phyloP scores from a whole-genome alignment of 108 stramenopile species.

The Pseudonitzschia delicatissima region DNA sequence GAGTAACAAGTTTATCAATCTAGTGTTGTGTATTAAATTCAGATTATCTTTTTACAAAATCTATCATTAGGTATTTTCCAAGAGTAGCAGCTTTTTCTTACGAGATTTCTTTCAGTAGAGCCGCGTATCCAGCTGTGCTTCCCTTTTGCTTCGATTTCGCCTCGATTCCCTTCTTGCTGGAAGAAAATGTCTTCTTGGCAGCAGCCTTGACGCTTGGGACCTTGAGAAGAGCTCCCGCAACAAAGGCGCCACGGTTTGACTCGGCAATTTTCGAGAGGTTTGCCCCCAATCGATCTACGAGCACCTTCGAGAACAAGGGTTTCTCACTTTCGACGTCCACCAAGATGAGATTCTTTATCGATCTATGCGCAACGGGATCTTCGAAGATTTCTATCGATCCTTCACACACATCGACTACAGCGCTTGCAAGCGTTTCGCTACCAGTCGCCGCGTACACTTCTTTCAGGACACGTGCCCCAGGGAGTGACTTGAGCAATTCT shows the following conservation, averaged over 20 bases:
- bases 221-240: slow-evolving; percentile 62
- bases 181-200: slow-evolving; percentile 40
- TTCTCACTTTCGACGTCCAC: slow-evolving; percentile 45
- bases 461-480: slow-evolving; percentile 76
- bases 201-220: slow-evolving; percentile 42
- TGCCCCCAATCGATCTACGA: slow-evolving; percentile 42
- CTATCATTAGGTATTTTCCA: no score
- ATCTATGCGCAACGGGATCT: slow-evolving; percentile 68
- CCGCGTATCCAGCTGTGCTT: slow-evolving; percentile 52
- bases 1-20: no score
- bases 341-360: slow-evolving; percentile 66
- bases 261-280: slow-evolving; percentile 46
- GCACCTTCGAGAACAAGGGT: slow-evolving; percentile 36
- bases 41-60: no score
- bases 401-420: slow-evolving; percentile 52
- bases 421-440: slow-evolving; percentile 34
- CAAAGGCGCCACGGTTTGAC: slow-evolving; percentile 80
- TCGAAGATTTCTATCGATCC: slow-evolving; percentile 48
- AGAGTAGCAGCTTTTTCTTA: no score
- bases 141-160: slow-evolving; percentile 38
- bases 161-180: slow-evolving; percentile 38
- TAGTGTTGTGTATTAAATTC: no score
- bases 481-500: slow-evolving; percentile 67
- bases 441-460: slow-evolving; percentile 66
- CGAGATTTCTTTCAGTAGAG: slow-evolving; percentile 43